Evolutionary conservation across 352 stramenopile genomes (phyloP).

Genomic region (Blastocystis sp.): DNA sequence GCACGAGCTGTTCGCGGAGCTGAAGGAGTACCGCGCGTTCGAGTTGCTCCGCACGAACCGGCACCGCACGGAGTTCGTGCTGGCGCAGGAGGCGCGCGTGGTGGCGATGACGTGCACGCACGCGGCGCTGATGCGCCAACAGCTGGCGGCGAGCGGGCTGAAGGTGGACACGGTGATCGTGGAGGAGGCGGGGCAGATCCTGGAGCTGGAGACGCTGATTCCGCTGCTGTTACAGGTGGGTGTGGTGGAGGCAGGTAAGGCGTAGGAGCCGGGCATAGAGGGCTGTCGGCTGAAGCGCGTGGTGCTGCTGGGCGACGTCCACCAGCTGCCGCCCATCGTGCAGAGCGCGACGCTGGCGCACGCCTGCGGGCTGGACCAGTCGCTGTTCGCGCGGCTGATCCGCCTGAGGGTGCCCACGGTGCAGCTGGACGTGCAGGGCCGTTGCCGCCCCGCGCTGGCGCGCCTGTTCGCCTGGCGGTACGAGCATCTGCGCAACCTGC

Average conservation of each 20-base stretch:
- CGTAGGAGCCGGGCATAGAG: conserved; percentile 72
- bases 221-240: conserved; percentile 82
- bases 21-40: conserved; percentile 87
- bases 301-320: conserved; percentile 87
- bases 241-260: not conserved
- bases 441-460: conserved; percentile 69
- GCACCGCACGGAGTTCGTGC: conserved; percentile 87
- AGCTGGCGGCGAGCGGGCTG: conserved; percentile 81
- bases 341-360: conserved; percentile 82
- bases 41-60: conserved; percentile 86
- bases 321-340: conserved; percentile 86
- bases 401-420: conserved; percentile 85
- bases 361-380: conserved; percentile 88
- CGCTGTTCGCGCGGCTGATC: conserved; percentile 88
- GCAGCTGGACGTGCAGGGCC: conserved; percentile 85
- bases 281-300: conserved; percentile 84
- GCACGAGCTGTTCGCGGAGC: conserved; percentile 85
- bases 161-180: conserved; percentile 85
- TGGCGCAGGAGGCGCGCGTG: conserved; percentile 87
- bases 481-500: conserved; percentile 77
- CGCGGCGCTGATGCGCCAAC: conserved; percentile 81
- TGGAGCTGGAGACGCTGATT: conserved; percentile 88
- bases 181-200: conserved; percentile 89
- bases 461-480: conserved; percentile 84
- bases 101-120: conserved; percentile 92